These are phyloP conservation scores for Asterophora lycoperdoides DNA, from an alignment of 768 basidiomycete species.

Conservation along the genomic window DNA sequence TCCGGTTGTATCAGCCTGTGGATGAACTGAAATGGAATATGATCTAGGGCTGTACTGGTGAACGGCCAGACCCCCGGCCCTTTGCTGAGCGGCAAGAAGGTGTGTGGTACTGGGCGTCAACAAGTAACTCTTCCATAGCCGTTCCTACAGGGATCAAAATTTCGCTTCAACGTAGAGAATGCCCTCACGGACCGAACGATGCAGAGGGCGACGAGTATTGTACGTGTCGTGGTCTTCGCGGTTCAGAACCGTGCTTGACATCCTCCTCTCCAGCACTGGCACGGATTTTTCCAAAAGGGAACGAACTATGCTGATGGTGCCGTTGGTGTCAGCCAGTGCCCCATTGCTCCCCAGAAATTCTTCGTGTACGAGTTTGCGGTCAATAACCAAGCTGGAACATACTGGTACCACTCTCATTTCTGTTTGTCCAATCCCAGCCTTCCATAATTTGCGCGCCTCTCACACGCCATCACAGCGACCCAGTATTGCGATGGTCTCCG, in stretches of 20 bases:
- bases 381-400: conserved; percentile 29
- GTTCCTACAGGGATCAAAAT: conserved; percentile 29
- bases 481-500: conserved; percentile 20
- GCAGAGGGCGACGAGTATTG: conserved; percentile 38
- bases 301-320: conserved; percentile 31
- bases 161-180: conserved; percentile 41
- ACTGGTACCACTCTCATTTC: conserved; percentile 16
- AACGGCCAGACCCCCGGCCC: conserved; percentile 32
- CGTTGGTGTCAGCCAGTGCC: conserved; percentile 31
- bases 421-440: neutral
- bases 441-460: neutral
- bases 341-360: conserved; percentile 26
- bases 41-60: conserved; percentile 22
- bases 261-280: conserved; percentile 25
- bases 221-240: conserved; percentile 16
- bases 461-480: conserved; percentile 6
- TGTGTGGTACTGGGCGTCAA: conserved; percentile 1
- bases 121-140: neutral
- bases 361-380: conserved; percentile 33
- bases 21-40: no score
- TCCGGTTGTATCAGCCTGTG: neutral
- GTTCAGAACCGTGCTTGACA: neutral
- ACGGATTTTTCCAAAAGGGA: conserved; percentile 29
- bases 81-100: conserved; percentile 33
- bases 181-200: conserved; percentile 33